A percentile compares a stretch with the other conserved stretches of the same genome.
phyloP scores from a whole-genome alignment of 148 eudicot genomes.

The Cornus kousa region DNA sequence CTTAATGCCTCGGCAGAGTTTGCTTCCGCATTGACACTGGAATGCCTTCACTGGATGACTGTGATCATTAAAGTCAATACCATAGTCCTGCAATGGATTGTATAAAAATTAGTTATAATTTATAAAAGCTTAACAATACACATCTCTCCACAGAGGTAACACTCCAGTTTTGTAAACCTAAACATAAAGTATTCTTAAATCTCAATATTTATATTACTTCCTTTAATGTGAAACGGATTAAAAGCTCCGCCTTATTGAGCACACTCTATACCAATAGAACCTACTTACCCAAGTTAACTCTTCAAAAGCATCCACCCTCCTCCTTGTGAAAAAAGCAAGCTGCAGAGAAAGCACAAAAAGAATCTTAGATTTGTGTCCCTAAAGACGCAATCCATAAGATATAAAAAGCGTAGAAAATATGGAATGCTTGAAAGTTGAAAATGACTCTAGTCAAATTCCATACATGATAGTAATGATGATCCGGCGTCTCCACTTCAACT shows the following conservation, averaged over 20 bases:
- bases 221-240: not conserved
- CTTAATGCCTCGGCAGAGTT: conserved; percentile 29
- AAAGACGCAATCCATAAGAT: not conserved
- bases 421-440: not conserved
- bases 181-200: not conserved
- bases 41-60: conserved; percentile 58
- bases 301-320: not conserved
- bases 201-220: not conserved
- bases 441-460: not conserved
- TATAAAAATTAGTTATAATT: not conserved
- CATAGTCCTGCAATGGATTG: conserved; percentile 46
- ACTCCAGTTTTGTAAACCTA: not conserved
- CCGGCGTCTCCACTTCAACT: conserved; percentile 18
- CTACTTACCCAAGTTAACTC: not conserved
- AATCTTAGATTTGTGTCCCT: not conserved
- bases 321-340: not conserved
- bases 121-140: conserved; percentile 1
- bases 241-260: not conserved
- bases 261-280: not conserved
- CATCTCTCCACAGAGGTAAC: not conserved
- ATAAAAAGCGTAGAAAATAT: too few relatives aligned
- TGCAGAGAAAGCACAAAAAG: not conserved
- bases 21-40: conserved; percentile 50
- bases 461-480: conserved; percentile 23
- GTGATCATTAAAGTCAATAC: conserved; percentile 47